A percentile compares a stretch with the other conserved stretches of the same genome.
These are phyloP conservation scores for Hyaloperonospora arabidopsidis DNA, from an alignment of 352 stramenopile genomes.

Conservation along the genomic window DNA sequence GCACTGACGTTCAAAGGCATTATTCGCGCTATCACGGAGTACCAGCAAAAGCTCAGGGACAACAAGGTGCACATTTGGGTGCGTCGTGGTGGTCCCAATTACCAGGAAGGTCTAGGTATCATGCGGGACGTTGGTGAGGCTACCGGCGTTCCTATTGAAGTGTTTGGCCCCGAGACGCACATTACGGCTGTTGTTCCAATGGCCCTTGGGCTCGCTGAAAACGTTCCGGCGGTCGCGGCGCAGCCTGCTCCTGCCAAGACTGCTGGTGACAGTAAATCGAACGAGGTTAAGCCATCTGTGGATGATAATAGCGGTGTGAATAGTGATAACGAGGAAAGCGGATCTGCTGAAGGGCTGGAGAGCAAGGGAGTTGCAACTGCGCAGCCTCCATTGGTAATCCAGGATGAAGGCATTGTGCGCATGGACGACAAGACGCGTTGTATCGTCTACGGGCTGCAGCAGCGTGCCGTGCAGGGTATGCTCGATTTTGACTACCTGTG, in stretches of 20 bases:
- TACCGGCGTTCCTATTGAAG: constrained; percentile 89
- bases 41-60: constrained; percentile 87
- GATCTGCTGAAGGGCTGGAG: constrained; percentile 23
- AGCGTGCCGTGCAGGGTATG: constrained; percentile 93
- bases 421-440: constrained; percentile 85
- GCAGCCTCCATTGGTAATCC: constrained; percentile 41
- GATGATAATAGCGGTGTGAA: constrained; percentile 22
- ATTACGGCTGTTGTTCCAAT: constrained; percentile 92
- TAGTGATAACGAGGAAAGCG: constrained; percentile 34
- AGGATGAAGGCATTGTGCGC: constrained; percentile 80
- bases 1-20: constrained; percentile 96
- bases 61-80: constrained; percentile 92
- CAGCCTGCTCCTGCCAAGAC: constrained; percentile 18
- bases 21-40: constrained; percentile 91
- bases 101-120: constrained; percentile 91
- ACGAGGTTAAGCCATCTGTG: constrained; percentile 21
- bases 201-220: constrained; percentile 86
- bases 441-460: constrained; percentile 94
- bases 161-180: constrained; percentile 94
- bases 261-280: constrained; percentile 16
- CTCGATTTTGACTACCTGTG: constrained; percentile 97
- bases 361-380: constrained; percentile 28
- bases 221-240: constrained; percentile 26
- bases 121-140: constrained; percentile 87
- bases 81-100: constrained; percentile 93